A percentile compares a stretch with the other conserved stretches of the same genome.
phyloP scores from a whole-genome alignment of 768 basidiomycete species.

The Tylopilus felleus region DNA sequence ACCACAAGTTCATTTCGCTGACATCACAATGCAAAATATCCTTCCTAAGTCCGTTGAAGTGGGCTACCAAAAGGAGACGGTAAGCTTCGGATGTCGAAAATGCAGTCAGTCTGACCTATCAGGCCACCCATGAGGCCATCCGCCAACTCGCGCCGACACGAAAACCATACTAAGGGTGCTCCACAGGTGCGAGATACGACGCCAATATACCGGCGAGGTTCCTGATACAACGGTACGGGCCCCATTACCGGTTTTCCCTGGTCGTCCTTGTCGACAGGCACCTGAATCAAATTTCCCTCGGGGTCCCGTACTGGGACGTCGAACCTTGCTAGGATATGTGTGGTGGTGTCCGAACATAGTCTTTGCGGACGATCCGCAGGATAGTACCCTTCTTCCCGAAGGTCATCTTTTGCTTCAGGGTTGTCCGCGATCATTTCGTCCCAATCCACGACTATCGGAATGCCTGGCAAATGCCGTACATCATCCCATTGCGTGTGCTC shows the following conservation, averaged over 20 bases:
- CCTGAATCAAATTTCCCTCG: too few relatives aligned
- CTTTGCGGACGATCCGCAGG: not conserved
- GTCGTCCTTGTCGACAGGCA: too few relatives aligned
- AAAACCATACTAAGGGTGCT: not conserved
- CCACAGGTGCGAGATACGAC: not conserved
- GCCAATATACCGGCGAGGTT: not conserved
- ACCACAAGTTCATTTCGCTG: not conserved
- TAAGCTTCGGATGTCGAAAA: not conserved
- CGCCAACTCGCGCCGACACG: not conserved
- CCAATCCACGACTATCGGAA: not conserved
- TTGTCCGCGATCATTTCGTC: not conserved
- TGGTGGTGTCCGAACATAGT: not conserved
- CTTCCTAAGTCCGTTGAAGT: not conserved
- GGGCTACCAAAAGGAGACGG: not conserved
- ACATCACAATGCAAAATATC: not conserved
- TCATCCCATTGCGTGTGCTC: not conserved
- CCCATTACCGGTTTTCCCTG: too few relatives aligned
- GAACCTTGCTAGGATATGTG: not conserved
- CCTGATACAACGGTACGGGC: not conserved
- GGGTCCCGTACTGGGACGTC: not conserved
- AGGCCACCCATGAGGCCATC: not conserved
- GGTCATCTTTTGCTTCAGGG: not conserved
- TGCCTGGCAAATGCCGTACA: not conserved
- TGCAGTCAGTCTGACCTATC: not conserved
- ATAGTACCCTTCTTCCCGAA: not conserved